These are phyloP conservation scores for Arthrinium puccinioides DNA, from an alignment of 2,329 filamentous ascomycete species.

Conservation along the genomic window DNA sequence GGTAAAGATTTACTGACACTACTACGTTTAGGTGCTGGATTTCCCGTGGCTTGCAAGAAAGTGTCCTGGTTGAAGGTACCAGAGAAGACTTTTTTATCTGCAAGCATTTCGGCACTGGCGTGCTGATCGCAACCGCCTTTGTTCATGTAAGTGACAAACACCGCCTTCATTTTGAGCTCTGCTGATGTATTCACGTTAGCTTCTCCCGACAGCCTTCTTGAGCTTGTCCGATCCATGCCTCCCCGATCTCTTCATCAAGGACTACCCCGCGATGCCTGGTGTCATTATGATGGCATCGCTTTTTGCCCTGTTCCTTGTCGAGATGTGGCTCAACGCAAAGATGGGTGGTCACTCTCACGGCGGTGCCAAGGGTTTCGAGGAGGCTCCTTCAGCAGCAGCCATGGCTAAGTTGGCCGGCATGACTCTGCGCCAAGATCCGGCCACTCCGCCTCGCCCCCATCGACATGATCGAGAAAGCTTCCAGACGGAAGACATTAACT, in stretches of 20 bases:
- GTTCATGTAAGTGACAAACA: constrained; percentile 47
- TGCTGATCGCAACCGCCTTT: constrained; percentile 66
- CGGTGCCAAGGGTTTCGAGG: constrained; percentile 40
- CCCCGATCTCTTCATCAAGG: constrained; percentile 49
- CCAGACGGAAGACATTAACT: constrained; percentile 25
- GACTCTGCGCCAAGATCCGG: neutral
- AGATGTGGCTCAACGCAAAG: constrained; percentile 54
- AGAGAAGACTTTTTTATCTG: constrained; percentile 50
- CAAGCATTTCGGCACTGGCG: constrained; percentile 64
- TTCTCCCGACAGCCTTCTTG: constrained; percentile 53
- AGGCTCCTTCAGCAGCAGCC: constrained; percentile 4
- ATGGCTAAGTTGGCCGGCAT: constrained; percentile 7
- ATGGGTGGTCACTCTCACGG: constrained; percentile 53
- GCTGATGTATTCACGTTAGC: constrained; percentile 21
- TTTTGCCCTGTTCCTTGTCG: constrained; percentile 54
- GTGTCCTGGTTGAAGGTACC: constrained; percentile 52
- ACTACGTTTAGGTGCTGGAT: constrained; percentile 33
- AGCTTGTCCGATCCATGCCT: constrained; percentile 46
- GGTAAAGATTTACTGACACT: constrained; percentile 10
- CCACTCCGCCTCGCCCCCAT: constrained; percentile 22
- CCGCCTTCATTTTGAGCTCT: neutral
- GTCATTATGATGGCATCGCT: constrained; percentile 60
- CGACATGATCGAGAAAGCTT: constrained; percentile 22
- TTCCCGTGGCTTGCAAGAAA: constrained; percentile 47
- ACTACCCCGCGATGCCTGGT: constrained; percentile 55